phyloP scores from a whole-genome alignment of 1,139 yeast species.

The Geotrichum aggregatum region DNA sequence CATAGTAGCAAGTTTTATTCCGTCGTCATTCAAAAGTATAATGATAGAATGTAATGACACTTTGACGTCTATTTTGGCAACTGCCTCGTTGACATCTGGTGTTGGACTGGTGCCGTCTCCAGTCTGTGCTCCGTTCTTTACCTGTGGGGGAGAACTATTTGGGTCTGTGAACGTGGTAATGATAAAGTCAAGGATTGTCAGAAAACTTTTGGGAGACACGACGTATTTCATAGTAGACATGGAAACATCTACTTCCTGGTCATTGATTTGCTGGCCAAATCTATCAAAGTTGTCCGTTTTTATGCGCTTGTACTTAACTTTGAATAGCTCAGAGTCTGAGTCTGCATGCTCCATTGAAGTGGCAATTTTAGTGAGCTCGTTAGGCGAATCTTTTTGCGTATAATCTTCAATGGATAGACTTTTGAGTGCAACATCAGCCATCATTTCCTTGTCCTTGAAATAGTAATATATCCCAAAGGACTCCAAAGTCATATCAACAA shows the following conservation, averaged over 20 bases:
- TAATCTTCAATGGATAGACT: conserved; percentile 72
- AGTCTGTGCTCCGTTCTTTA: conserved; percentile 10
- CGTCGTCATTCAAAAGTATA: conserved; percentile 76
- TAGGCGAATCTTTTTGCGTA: conserved; percentile 59
- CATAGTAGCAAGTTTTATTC: conserved; percentile 74
- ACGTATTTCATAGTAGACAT: conserved; percentile 78
- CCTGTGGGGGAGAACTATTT: conserved; percentile 44
- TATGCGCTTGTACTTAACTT: conserved; percentile 50
- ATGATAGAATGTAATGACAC: conserved; percentile 71
- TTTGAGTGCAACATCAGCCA: conserved; percentile 58
- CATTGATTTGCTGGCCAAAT: conserved; percentile 48
- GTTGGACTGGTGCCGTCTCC: conserved; percentile 5
- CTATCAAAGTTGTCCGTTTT: conserved; percentile 25
- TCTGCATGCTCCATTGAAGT: conserved; percentile 57
- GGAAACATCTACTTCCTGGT: conserved; percentile 69
- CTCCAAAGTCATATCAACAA: conserved; percentile 72
- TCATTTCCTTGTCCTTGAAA: conserved; percentile 59
- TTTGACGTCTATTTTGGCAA: conserved; percentile 56
- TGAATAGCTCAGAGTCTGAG: conserved; percentile 50
- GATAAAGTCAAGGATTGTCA: conserved; percentile 74
- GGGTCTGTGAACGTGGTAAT: conserved; percentile 83
- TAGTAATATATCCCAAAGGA: conserved; percentile 56
- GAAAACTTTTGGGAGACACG: conserved; percentile 69
- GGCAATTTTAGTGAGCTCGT: conserved; percentile 63
- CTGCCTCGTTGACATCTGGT: conserved; percentile 8